Evolutionary conservation across 2,329 filamentous ascomycete genomes (phyloP).

Genomic region (Penicillium sp.): DNA sequence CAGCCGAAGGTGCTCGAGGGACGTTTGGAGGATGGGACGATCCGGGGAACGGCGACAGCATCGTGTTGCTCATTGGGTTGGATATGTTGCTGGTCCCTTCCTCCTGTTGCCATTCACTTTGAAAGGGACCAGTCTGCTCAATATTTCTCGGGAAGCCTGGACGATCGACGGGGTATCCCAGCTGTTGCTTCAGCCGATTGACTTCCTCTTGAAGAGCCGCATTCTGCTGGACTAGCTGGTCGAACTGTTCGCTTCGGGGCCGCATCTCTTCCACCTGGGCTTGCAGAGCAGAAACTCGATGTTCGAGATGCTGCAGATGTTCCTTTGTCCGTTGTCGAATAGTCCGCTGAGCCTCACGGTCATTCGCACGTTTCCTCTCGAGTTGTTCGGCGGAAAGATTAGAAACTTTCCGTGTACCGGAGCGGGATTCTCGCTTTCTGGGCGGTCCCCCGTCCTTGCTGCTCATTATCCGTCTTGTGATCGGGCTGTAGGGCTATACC

Average conservation of each 20-base stretch:
- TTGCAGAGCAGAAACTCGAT: slow-evolving; percentile 30
- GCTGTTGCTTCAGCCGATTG: slow-evolving; percentile 48
- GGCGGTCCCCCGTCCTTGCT: slow-evolving; percentile 21
- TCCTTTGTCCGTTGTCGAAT: slow-evolving; percentile 57
- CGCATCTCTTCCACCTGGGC: slow-evolving; percentile 48
- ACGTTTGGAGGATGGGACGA: slow-evolving; percentile 16
- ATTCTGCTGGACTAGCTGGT: slow-evolving; percentile 51
- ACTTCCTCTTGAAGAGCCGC: slow-evolving; percentile 54
- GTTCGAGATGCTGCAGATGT: slow-evolving; percentile 56
- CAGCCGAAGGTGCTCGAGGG: slow-evolving; percentile 21
- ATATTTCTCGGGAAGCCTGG: slow-evolving; percentile 18
- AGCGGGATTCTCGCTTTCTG: slow-evolving; percentile 46
- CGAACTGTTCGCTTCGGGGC: slow-evolving; percentile 48
- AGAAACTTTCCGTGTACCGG: slow-evolving; percentile 55
- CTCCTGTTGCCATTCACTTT: slow-evolving; percentile 17
- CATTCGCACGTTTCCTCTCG: slow-evolving; percentile 57
- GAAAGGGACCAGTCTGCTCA: slow-evolving; percentile 10
- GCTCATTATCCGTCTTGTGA: slow-evolving; percentile 17
- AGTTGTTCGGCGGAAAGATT: slow-evolving; percentile 55
- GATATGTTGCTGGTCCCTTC: slow-evolving; percentile 14
- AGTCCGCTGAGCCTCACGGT: slow-evolving; percentile 57
- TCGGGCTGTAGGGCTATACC: neutral
- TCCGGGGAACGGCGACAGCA: slow-evolving; percentile 24
- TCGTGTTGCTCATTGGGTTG: slow-evolving; percentile 14
- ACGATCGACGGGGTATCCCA: slow-evolving; percentile 33